Base-by-base conservation (phyloP, 2,329 filamentous ascomycete species). In the Aspergillus cejpii region DNA sequence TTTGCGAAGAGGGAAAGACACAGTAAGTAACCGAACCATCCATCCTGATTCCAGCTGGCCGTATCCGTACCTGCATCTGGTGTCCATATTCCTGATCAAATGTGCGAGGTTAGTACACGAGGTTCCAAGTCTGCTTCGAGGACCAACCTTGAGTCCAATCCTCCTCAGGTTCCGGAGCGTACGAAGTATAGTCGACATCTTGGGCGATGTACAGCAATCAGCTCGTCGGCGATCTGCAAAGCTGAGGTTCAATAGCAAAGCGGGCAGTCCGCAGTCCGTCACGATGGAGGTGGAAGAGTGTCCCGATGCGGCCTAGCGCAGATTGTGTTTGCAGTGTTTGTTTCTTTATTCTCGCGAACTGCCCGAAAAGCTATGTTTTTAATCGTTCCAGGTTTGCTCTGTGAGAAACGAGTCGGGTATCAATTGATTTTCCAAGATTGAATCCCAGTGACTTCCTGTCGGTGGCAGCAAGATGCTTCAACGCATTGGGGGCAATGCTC, bases 181-280 rank as follows among this genome's bases (percentile, higher is more conserved):
- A 72, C 92, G 84, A 56, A 83, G 71, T 61, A 95, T 74, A 49
- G 88, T 95, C 76, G 92, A 97, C 92, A 98, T 98, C 68, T 68
- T 76, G 72, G 65, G 49, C 43, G 48, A 57, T 51, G 50, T 55
- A 51, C 52, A 49, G 46, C 44, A 43, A 39, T 20, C 37, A 48
- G 37, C 37, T 51, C 15, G 45, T 43, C 41, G 42, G 34, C 34
- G 20, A 31, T 40, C 37, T 39, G 36, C 39, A 44, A 33, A 43
- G 51, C 43, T 48, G 36, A 43, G 24, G 36, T 47, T 48, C 37
- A 37, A 39, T 43, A 37, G 38, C 44, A 43, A 51, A 48, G 44
- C 45, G 46, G 48, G 48, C 50, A 46, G 49, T 51, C 43, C 49
- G 48, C 50, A 46, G 49, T 51, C 43, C 49, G 45, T 43, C 41